Conservation (phyloP, 2,329 filamentous ascomycete species). For the Fusarium lyarnte region DNA sequence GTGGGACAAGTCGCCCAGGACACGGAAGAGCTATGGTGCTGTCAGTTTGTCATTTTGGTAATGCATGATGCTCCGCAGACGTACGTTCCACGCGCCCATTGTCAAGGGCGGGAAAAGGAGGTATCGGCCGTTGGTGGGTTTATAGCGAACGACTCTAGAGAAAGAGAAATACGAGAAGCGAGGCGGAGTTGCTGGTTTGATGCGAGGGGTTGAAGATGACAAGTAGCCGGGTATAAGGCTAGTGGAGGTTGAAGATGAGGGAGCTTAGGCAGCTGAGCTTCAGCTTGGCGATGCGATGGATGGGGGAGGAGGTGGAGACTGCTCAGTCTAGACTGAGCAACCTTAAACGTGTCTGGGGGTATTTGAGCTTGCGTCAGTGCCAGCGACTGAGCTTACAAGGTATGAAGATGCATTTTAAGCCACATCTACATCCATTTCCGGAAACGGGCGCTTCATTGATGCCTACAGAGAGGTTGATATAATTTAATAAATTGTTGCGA, state of each 20-base stretch:
- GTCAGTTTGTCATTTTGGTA: conserved; percentile 8
- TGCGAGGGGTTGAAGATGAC: conserved; percentile 17
- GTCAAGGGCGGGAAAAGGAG: conserved; percentile 34
- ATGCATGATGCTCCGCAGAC: conserved; percentile 20
- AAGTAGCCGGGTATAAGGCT: conserved; percentile 17
- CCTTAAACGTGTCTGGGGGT: conserved; percentile 17
- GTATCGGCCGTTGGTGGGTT: conserved; percentile 25
- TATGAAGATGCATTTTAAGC: conserved; percentile 14
- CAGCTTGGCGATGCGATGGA: conserved; percentile 33
- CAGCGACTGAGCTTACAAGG: background rate
- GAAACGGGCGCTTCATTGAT: background rate
- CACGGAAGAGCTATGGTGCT: conserved; percentile 69
- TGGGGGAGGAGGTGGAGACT: conserved; percentile 35
- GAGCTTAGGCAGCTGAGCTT: conserved; percentile 19
- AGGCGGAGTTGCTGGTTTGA: background rate
- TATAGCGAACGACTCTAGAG: background rate
- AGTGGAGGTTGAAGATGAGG: conserved; percentile 3
- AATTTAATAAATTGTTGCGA: background rate
- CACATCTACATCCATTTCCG: conserved; percentile 24
- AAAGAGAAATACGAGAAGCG: background rate
- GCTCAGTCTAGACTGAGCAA: background rate
- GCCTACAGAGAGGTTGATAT: background rate
- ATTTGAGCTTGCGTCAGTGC: conserved; percentile 42
- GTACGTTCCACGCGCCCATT: conserved; percentile 56
- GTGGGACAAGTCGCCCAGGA: conserved; percentile 86